These are phyloP conservation scores for Tulasnella sp. DNA, from an alignment of 768 basidiomycete genomes.

Conservation along the genomic window DNA sequence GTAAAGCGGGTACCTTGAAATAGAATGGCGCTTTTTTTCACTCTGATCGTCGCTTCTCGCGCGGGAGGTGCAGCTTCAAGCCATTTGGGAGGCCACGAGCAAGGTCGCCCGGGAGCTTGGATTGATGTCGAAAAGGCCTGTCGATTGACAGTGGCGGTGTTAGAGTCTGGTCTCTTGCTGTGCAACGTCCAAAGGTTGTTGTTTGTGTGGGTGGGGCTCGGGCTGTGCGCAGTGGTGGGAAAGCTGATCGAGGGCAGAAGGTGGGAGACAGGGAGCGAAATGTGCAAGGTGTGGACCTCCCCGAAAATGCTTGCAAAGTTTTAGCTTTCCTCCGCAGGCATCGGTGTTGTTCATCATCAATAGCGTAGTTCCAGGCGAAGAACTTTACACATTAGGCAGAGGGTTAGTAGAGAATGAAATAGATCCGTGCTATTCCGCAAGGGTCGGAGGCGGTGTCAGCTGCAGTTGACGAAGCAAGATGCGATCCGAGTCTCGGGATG, in stretches of 20 bases:
- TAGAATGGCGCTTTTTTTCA: neutral
- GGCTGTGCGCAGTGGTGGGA: neutral
- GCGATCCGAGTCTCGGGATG: neutral
- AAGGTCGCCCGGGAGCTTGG: neutral
- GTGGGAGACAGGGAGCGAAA: neutral
- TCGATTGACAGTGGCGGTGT: neutral
- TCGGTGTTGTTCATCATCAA: neutral
- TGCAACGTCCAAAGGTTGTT: constrained; percentile 3
- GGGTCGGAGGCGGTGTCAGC: neutral
- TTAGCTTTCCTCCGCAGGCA: neutral
- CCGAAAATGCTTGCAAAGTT: neutral
- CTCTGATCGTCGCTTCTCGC: neutral
- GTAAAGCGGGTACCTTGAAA: neutral
- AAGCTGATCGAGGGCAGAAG: neutral
- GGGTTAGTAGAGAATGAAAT: neutral
- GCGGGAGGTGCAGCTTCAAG: neutral
- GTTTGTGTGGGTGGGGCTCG: neutral
- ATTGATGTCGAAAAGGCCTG: neutral
- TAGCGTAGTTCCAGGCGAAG: neutral
- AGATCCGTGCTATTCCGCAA: neutral
- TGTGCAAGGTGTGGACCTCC: neutral
- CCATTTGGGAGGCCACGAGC: neutral
- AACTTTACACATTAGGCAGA: neutral
- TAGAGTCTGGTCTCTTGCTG: constrained; percentile 9
- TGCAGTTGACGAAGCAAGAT: neutral